phyloP scores from a whole-genome alignment of 306 rosid genomes.

The Biancaea sappan region DNA sequence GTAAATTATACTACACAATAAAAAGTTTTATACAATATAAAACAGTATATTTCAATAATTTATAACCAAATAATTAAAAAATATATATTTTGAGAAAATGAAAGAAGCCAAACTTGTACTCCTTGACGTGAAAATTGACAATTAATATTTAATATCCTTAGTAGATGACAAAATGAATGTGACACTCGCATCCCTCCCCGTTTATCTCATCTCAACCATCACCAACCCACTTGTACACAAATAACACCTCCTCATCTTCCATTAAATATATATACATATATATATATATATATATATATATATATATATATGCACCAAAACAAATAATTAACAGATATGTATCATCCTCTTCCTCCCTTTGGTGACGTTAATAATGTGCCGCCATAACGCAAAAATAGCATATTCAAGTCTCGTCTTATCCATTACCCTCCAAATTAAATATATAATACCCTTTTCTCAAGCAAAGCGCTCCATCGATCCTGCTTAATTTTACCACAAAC shows the following conservation, averaged over 20 bases:
- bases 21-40: too few species aligned
- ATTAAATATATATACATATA: too few species aligned
- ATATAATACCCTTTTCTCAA: too few species aligned
- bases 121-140: background rate
- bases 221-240: conserved; percentile 4
- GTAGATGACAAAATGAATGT: background rate
- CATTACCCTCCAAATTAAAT: background rate
- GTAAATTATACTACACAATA: too few species aligned
- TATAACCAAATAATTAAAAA: too few species aligned
- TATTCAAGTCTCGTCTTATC: background rate
- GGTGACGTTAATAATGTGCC: background rate
- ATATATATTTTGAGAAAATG: too few species aligned
- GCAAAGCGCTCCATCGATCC: background rate
- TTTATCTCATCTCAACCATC: background rate
- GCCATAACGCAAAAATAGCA: too few species aligned
- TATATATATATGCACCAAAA: too few species aligned
- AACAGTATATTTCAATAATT: too few species aligned
- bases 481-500: background rate
- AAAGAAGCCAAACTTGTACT: background rate
- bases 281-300: too few species aligned
- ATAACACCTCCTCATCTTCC: background rate
- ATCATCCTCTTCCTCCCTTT: background rate
- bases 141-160: too few species aligned
- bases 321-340: too few species aligned
- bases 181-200: background rate